Evolutionary conservation across 2,329 filamentous ascomycete species (phyloP).

Genomic region (Lecanosticta acicola): DNA sequence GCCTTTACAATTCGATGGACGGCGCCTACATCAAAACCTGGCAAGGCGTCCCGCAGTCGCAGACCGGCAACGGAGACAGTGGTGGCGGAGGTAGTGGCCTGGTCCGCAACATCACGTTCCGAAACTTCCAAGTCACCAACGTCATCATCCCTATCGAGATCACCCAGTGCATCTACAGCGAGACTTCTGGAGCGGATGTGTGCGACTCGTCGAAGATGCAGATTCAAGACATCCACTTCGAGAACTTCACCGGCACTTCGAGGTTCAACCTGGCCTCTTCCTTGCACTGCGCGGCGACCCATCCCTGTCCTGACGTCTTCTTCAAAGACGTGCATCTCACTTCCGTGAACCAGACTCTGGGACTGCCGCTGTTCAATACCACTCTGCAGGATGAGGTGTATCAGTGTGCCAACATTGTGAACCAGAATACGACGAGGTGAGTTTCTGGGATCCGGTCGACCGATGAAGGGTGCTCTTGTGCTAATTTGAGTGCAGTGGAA

Average conservation of each 20-base stretch:
- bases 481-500: neutral
- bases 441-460: neutral
- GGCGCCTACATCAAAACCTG: conserved; percentile 49
- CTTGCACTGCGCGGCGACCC: conserved; percentile 27
- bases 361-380: neutral
- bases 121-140: conserved; percentile 28
- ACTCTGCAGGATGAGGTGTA: conserved; percentile 5
- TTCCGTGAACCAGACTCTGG: conserved; percentile 2
- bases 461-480: neutral
- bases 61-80: conserved; percentile 48
- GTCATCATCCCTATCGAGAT: conserved; percentile 22
- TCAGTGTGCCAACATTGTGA: conserved; percentile 12
- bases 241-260: conserved; percentile 29
- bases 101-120: conserved; percentile 34
- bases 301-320: conserved; percentile 18
- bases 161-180: conserved; percentile 27
- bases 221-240: conserved; percentile 32
- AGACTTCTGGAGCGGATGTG: conserved; percentile 18
- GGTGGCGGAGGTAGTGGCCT: conserved; percentile 52
- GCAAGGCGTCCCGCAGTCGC: conserved; percentile 43
- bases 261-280: conserved; percentile 17
- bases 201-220: conserved; percentile 36
- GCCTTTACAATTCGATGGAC: conserved; percentile 25
- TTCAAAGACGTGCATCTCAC: conserved; percentile 16
- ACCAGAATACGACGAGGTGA: neutral